phyloP scores from a whole-genome alignment of 306 rosid genomes.

The Gastrolobium bilobum region DNA sequence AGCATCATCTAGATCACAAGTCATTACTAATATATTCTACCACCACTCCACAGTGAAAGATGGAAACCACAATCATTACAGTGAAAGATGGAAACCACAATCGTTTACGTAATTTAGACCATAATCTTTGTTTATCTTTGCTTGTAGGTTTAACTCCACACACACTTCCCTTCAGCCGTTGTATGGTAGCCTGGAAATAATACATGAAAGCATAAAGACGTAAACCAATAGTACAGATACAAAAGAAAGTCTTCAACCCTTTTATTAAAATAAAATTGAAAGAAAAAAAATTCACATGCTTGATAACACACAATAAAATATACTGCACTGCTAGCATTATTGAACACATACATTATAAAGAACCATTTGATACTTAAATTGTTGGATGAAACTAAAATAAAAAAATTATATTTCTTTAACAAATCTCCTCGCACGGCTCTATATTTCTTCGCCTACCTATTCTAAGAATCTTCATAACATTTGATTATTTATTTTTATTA shows the following conservation, averaged over 20 bases:
- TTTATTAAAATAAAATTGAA: too few relatives aligned
- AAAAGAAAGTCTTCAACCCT: not conserved
- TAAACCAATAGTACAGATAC: not conserved
- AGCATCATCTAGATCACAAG: not conserved
- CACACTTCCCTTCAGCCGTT: conserved; percentile 54
- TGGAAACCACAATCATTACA: not conserved
- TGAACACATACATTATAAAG: too few relatives aligned
- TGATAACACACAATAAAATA: too few relatives aligned
- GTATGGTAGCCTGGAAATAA: conserved; percentile 68
- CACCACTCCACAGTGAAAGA: not conserved
- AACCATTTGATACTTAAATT: too few relatives aligned
- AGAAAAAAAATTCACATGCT: too few relatives aligned
- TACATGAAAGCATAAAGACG: not conserved
- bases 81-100: not conserved
- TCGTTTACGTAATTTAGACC: not conserved
- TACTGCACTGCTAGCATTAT: too few relatives aligned
- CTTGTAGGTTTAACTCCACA: not conserved
- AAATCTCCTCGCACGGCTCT: too few relatives aligned
- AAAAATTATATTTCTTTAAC: too few relatives aligned
- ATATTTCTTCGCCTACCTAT: too few relatives aligned
- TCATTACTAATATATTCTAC: conserved; percentile 25
- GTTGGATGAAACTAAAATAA: too few relatives aligned
- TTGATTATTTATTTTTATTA: too few relatives aligned
- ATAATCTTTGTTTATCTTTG: not conserved
- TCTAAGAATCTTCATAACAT: too few relatives aligned